A percentile compares a stretch with the other conserved stretches of the same genome.
These are phyloP conservation scores for Moniliophthora roreri DNA, from an alignment of 1,284 basidiomycete genomes.

Conservation along the genomic window DNA sequence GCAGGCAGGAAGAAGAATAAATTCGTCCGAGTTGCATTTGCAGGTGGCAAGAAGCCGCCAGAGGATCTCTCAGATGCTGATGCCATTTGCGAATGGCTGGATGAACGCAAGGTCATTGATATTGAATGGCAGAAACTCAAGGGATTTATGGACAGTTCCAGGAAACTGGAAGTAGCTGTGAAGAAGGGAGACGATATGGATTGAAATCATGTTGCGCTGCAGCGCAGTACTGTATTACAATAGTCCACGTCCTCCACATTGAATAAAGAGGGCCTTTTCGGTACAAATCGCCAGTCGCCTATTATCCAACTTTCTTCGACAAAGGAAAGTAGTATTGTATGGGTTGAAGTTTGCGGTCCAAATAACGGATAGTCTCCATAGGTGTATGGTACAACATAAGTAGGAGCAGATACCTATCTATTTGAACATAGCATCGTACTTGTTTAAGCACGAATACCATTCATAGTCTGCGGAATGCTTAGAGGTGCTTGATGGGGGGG, in stretches of 20 bases:
- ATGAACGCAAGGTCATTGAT: conserved; percentile 65
- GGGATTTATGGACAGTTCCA: conserved; percentile 70
- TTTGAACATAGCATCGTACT: conserved; percentile 64
- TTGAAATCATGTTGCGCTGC: background rate
- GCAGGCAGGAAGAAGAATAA: conserved; percentile 30
- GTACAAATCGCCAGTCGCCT: too few relatives aligned
- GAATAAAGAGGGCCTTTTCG: too few relatives aligned
- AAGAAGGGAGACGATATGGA: conserved; percentile 44
- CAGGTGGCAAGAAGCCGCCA: conserved; percentile 54
- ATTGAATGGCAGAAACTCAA: conserved; percentile 68
- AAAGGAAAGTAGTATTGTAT: background rate
- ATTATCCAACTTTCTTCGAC: too few relatives aligned
- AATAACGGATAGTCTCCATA: background rate
- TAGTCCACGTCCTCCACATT: too few relatives aligned
- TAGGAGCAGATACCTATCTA: conserved; percentile 17
- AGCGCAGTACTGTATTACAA: too few relatives aligned
- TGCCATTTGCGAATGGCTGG: conserved; percentile 80
- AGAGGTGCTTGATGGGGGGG: conserved; percentile 10
- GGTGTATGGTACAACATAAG: background rate
- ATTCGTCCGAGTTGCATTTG: conserved; percentile 58
- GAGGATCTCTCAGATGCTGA: conserved; percentile 70
- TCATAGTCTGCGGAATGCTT: conserved; percentile 58
- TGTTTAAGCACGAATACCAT: conserved; percentile 78
- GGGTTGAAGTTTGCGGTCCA: background rate
- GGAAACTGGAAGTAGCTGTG: conserved; percentile 53